Conservation (phyloP, 2,329 filamentous ascomycete genomes). For the Aspergillus melleus region DNA sequence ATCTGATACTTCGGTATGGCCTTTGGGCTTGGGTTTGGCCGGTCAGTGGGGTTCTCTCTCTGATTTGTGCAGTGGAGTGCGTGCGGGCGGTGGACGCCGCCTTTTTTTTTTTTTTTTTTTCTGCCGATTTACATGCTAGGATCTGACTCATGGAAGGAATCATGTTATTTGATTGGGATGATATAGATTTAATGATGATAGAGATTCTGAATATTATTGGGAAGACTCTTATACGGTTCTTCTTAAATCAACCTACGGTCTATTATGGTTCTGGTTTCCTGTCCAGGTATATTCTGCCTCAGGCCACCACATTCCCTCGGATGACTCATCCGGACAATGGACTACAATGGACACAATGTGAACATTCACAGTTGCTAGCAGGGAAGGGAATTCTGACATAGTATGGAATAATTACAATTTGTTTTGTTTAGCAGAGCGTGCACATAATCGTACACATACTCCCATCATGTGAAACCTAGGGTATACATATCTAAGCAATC, state of each 20-base stretch:
- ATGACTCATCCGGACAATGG: neutral
- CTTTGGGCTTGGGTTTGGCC: conserved; percentile 19
- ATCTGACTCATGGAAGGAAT: conserved; percentile 5
- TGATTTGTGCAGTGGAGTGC: conserved; percentile 41
- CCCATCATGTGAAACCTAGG: conserved; percentile 14
- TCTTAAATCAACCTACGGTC: too few species aligned
- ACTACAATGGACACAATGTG: too few species aligned
- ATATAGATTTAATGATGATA: too few species aligned
- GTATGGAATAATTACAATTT: neutral
- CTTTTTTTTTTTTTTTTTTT: conserved; percentile 15
- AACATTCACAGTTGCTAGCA: neutral
- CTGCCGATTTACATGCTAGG: neutral
- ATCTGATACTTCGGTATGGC: conserved; percentile 31
- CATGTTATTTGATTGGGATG: neutral
- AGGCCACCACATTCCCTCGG: neutral
- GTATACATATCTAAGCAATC: conserved; percentile 22
- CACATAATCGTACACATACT: conserved; percentile 12
- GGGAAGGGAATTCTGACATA: neutral
- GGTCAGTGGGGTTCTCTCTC: conserved; percentile 29
- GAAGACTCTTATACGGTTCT: too few species aligned
- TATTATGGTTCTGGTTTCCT: too few species aligned
- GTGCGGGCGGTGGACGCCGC: conserved; percentile 31
- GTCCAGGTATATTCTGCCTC: neutral
- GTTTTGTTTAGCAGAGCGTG: too few species aligned
- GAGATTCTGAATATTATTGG: too few species aligned